Evolutionary conservation across 371 early-diverging fungal species (phyloP), one percentile per base, ranked within the genome.

Genomic region (Entomophthora muscae): DNA sequence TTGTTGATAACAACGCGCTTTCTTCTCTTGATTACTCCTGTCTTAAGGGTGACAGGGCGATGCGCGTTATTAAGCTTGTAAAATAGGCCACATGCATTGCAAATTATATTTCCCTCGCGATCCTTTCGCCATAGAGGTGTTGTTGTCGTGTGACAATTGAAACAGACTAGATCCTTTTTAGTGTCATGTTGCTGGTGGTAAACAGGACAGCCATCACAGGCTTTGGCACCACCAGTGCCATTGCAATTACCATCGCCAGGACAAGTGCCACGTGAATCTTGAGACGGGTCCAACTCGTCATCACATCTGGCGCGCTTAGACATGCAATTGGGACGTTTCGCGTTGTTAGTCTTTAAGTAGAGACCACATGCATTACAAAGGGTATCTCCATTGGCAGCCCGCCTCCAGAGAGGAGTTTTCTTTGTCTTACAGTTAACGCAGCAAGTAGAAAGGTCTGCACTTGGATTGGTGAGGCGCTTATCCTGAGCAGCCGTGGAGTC

Each of bases 331-430:
- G 58, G 17, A 32, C 64, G 30, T 29, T 28, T 28, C 29, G 63
- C 7, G 29, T 69, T 26, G 65, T 26, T 17, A 66, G n/a, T 51
- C 66, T 57, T 1, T 57, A 31, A 27, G 61, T 53, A 7, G 58
- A 98, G 72, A 17, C 96, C 95, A 69, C 97, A 97, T 0, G 96
- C 95, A 72, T 95, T 97, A 76, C 97, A 97, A 52, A 10, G 81
- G 65, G 64, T 42, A 7, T 57, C 75, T 10, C 87, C 89, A 52
- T 79, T 73, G 26, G 75, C 75, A 69, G 85, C 84, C 30, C 94
- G 76, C 42, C 98, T 76, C 98, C 98, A 98, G 24, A 94, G 77
- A 1, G 96, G 95, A 0, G 98, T 97, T n/a, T 74, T 81, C 1
- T 78, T 83, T 1, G 91, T 90, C 1, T 74, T 64, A 77, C 95